A percentile compares a stretch with the other conserved stretches of the same genome.
Conservation (phyloP, 805 yeast species). For the Candida koratica region DNA sequence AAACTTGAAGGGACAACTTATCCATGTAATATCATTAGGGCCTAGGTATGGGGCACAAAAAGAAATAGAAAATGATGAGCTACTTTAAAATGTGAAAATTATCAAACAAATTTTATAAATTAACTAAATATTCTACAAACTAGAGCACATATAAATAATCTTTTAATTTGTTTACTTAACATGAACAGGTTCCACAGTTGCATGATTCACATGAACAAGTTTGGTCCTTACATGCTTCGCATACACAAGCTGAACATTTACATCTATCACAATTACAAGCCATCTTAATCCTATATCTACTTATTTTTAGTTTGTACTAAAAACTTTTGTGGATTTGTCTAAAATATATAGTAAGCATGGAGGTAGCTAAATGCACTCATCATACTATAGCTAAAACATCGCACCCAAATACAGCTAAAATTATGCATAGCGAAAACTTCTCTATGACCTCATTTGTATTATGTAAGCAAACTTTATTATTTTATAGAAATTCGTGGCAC, state of each 20-base stretch:
- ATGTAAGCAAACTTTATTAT: too few relatives aligned
- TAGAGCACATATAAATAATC: too few relatives aligned
- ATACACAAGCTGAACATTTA: slow-evolving; percentile 5
- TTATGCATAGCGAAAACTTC: neutral
- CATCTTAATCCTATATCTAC: slow-evolving; percentile 1
- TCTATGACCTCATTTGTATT: too few relatives aligned
- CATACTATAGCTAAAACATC: neutral
- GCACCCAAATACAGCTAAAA: slow-evolving; percentile 2
- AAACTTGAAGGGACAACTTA: too few relatives aligned
- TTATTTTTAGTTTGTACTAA: neutral
- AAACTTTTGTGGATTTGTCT: neutral
- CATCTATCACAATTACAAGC: slow-evolving; percentile 4
- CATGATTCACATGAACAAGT: slow-evolving; percentile 1
- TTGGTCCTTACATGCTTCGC: slow-evolving; percentile 1
- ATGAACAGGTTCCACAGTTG: neutral
- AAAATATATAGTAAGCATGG: neutral
- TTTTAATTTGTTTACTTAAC: too few relatives aligned
- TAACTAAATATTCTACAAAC: too few relatives aligned
- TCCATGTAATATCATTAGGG: too few relatives aligned
- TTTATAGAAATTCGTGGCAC: too few relatives aligned
- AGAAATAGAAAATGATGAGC: too few relatives aligned
- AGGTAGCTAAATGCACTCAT: slow-evolving; percentile 1
- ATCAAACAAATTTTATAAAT: too few relatives aligned
- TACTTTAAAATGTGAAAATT: too few relatives aligned
- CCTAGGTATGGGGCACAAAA: too few relatives aligned